A percentile compares a stretch with the other conserved stretches of the same genome.
phyloP scores from a whole-genome alignment of 352 stramenopile genomes.

The Blastocystis sp. region DNA sequence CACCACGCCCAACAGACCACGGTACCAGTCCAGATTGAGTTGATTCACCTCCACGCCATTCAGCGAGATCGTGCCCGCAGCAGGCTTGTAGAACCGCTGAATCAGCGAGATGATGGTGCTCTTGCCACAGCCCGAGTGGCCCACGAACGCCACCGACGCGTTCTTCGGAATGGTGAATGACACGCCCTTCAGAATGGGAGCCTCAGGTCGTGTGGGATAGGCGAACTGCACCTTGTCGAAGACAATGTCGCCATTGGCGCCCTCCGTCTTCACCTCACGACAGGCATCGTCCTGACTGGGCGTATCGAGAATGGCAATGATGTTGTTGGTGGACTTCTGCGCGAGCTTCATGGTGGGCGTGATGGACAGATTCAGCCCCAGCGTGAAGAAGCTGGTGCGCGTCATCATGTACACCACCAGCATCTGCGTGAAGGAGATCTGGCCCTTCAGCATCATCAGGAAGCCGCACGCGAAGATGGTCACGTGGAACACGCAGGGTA shows the following conservation, averaged over 20 bases:
- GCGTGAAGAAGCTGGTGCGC: neutral
- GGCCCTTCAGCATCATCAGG: neutral
- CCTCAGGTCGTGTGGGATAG: conserved; percentile 81
- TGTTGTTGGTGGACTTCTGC: conserved; percentile 4
- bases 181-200: conserved; percentile 79
- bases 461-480: neutral
- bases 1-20: conserved; percentile 81
- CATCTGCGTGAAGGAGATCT: conserved; percentile 16
- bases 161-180: conserved; percentile 77
- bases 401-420: conserved; percentile 37
- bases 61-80: no score
- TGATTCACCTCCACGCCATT: no score
- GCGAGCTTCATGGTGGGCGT: conserved; percentile 11
- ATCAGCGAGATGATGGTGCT: no score
- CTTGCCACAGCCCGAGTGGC: neutral
- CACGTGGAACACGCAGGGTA: conserved; percentile 16
- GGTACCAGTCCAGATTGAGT: conserved; percentile 70
- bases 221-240: conserved; percentile 85
- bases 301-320: neutral
- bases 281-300: conserved; percentile 13
- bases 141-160: conserved; percentile 76
- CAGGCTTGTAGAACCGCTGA: no score
- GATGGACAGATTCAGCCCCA: conserved; percentile 22
- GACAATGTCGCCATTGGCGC: conserved; percentile 73
- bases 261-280: conserved; percentile 33